Evolutionary conservation across 139 green algal genomes (phyloP), one percentile per base, ranked within the genome.

Genomic region (Chlorella sp.): DNA sequence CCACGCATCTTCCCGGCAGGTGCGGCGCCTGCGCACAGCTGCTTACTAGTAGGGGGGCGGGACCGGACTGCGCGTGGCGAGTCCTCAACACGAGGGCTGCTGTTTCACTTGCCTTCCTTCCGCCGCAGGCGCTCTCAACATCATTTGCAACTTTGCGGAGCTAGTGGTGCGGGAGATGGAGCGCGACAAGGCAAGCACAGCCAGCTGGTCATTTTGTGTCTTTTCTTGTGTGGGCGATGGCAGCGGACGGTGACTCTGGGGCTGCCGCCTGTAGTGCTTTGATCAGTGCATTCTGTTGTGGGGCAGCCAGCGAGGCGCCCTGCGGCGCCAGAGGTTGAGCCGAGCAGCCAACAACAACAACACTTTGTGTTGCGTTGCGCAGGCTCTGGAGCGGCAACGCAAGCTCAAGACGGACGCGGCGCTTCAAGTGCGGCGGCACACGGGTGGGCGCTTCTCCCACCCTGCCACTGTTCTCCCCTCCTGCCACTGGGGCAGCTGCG

Each of bases 151-250:
- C 38, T 82, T 73, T 72, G 76, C 76, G 9, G 76, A 82, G 56
- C 76, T 82, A 36, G 76, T 82, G 56, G 76, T 82, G 76, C 54
- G 76, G 38, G 56, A 82, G 76, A 82, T 82, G 76, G 76, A 82
- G 56, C 51, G 56, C 4, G 56, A 72, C 38, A 72, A 70, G 76
- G 56, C 26, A 24, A 60, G 51, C n/a, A n/a, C n/a, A n/a, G n/a
- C n/a, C n/a, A n/a, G n/a, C n/a, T n/a, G n/a, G n/a, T n/a, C n/a
- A n/a, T n/a, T n/a, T n/a, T n/a, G n/a, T n/a, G n/a, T n/a, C n/a
- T n/a, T n/a, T n/a, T n/a, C n/a, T n/a, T n/a, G n/a, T n/a, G n/a
- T n/a, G n/a, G n/a, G n/a, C n/a, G n/a, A n/a, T n/a, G n/a, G n/a
- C n/a, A n/a, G n/a, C n/a, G n/a, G n/a, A n/a, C n/a, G n/a, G n/a